Evolutionary conservation across 1,284 basidiomycete species (phyloP).

Genomic region (Grifola frondosa): DNA sequence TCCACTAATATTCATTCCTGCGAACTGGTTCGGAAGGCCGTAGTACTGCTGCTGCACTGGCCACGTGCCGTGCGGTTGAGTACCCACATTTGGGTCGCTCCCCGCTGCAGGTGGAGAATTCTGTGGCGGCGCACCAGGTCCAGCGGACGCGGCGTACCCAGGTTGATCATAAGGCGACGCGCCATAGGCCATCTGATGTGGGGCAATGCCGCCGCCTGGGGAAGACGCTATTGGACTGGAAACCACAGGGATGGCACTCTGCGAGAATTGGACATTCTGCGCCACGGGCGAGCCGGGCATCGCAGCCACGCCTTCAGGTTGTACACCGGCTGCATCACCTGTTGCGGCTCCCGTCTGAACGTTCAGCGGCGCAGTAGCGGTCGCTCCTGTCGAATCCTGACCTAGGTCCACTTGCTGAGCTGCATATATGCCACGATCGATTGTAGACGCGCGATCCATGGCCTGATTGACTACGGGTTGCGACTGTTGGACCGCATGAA

Average conservation of each 20-base stretch:
- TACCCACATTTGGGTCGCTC: slow-evolving; percentile 8
- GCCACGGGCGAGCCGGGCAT: slow-evolving; percentile 6
- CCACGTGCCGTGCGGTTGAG: slow-evolving; percentile 16
- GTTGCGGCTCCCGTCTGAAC: slow-evolving; percentile 12
- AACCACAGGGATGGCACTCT: too few relatives aligned
- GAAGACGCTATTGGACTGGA: background rate
- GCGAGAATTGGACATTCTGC: too few relatives aligned
- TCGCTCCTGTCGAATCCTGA: slow-evolving; percentile 1
- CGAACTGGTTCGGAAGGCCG: slow-evolving; percentile 31
- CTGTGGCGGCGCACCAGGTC: slow-evolving; percentile 6
- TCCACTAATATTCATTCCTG: slow-evolving; percentile 32
- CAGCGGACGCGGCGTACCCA: slow-evolving; percentile 8
- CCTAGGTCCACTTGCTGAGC: slow-evolving; percentile 1
- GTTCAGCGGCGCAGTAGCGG: slow-evolving; percentile 13
- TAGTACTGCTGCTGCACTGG: slow-evolving; percentile 25
- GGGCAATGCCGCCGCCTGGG: background rate
- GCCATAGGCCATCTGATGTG: slow-evolving; percentile 19
- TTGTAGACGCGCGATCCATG: background rate
- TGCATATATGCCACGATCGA: slow-evolving; percentile 4
- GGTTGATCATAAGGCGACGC: slow-evolving; percentile 25
- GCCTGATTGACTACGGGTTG: background rate
- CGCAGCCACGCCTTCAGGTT: slow-evolving; percentile 3
- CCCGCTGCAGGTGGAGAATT: slow-evolving; percentile 6
- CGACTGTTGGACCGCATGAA: background rate
- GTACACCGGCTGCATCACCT: slow-evolving; percentile 4